Conservation (phyloP, 1,284 basidiomycete genomes). For the Boletellus sp. region DNA sequence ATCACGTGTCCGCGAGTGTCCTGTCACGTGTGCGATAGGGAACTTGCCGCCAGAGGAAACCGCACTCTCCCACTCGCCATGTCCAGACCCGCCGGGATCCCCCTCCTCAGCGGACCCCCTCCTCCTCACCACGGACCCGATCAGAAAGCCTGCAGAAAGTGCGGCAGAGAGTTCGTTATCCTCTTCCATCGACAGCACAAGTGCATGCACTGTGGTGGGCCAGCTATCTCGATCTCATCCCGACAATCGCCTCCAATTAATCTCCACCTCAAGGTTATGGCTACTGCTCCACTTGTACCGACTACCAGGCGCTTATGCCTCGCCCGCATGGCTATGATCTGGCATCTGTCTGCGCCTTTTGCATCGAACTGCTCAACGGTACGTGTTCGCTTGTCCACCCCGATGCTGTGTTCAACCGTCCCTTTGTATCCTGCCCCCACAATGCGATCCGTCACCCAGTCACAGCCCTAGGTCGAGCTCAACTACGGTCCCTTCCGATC, state of each 20-base stretch:
- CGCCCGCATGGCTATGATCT: slow-evolving; percentile 60
- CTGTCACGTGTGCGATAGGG: background rate
- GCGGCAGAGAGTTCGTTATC: slow-evolving; percentile 70
- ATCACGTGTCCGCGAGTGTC: background rate
- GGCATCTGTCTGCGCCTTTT: slow-evolving; percentile 64
- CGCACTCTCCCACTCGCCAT: slow-evolving; percentile 6
- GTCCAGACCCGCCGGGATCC: slow-evolving; percentile 46
- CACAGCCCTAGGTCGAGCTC: slow-evolving; percentile 57
- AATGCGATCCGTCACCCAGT: slow-evolving; percentile 44
- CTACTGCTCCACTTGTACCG: slow-evolving; percentile 69
- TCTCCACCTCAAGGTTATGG: slow-evolving; percentile 48
- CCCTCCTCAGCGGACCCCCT: slow-evolving; percentile 66
- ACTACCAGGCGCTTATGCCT: slow-evolving; percentile 74
- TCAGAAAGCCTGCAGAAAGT: slow-evolving; percentile 61
- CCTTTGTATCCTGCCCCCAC: background rate
- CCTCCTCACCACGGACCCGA: slow-evolving; percentile 34
- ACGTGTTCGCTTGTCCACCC: slow-evolving; percentile 27
- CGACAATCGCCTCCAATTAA: background rate
- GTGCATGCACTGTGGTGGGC: slow-evolving; percentile 75
- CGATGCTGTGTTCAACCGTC: background rate
- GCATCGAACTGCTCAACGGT: slow-evolving; percentile 69
- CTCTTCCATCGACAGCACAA: slow-evolving; percentile 59
- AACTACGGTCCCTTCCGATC: slow-evolving; percentile 53
- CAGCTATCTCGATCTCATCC: background rate
- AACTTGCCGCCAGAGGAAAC: background rate